Percentiles rank a stretch among this genome's conserved stretches.
These are phyloP conservation scores for Pichia sp. DNA, from an alignment of 1,139 yeast genomes.

Conservation along the genomic window DNA sequence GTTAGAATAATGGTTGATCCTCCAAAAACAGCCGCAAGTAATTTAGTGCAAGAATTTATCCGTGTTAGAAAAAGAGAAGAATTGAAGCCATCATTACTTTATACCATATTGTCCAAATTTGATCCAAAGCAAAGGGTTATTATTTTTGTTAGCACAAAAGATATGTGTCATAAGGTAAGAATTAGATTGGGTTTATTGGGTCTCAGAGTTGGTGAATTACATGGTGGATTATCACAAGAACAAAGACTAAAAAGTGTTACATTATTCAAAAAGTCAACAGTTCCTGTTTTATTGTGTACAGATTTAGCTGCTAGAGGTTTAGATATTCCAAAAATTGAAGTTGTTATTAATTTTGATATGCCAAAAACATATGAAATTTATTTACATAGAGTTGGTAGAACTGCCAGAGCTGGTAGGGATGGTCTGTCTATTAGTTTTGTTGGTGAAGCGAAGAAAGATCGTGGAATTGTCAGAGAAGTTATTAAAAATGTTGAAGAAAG, in stretches of 20 bases:
- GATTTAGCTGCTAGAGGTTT: slow-evolving; percentile 99
- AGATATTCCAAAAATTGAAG: slow-evolving; percentile 95
- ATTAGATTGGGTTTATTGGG: slow-evolving; percentile 83
- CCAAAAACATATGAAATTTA: slow-evolving; percentile 88
- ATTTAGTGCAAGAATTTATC: slow-evolving; percentile 85
- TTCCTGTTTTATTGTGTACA: slow-evolving; percentile 88
- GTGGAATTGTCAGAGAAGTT: slow-evolving; percentile 83
- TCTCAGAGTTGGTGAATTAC: slow-evolving; percentile 82
- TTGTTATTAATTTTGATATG: slow-evolving; percentile 91
- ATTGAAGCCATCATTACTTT: slow-evolving; percentile 75
- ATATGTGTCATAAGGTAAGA: slow-evolving; percentile 80
- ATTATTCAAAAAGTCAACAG: slow-evolving; percentile 71
- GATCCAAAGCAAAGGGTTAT: slow-evolving; percentile 65
- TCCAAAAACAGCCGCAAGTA: slow-evolving; percentile 86
- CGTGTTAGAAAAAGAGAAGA: slow-evolving; percentile 87
- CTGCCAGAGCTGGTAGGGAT: slow-evolving; percentile 97
- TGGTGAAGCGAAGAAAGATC: slow-evolving; percentile 80
- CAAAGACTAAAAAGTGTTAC: slow-evolving; percentile 84
- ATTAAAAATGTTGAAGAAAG: slow-evolving; percentile 53
- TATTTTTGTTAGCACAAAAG: slow-evolving; percentile 87
- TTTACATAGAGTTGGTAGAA: slow-evolving; percentile 96
- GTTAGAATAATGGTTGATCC: slow-evolving; percentile 95
- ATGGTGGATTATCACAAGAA: slow-evolving; percentile 91
- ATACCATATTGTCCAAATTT: slow-evolving; percentile 59
- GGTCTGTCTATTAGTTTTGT: slow-evolving; percentile 92